Evolutionary conservation across 225 moss, liverwort and hornwort genomes (phyloP), one percentile per base, ranked within the genome.

Genomic region (Marchantia paleacea): DNA sequence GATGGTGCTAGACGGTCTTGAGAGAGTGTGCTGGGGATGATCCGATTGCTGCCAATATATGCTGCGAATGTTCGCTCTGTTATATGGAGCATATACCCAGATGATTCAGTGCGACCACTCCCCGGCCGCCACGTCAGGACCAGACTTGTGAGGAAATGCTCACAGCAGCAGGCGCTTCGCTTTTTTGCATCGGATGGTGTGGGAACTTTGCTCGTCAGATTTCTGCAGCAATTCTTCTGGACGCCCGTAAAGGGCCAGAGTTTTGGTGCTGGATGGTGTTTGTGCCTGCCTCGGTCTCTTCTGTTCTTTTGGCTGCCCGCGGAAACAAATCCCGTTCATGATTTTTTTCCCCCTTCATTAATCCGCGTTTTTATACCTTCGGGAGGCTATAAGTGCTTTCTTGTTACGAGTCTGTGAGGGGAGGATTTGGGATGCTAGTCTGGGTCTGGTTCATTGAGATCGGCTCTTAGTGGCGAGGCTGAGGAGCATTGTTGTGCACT

Each of bases 31-130:
- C 28, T 11, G 4, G 70, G 70, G 16, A 18, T 47, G 48, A 73
- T 73, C n/a, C 25, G 72, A 8, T 52, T 52, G 9, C 10, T n/a
- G 51, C 51, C 12, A 52, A 16, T 11, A 75, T 76, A 78, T 78
- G 26, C 78, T n/a, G 13, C 13, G 78, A 78, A 78, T 65, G 52
- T 78, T 78, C 78, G 20, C n/a, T 0, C 25, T 14, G 11, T 48
- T 4, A 57, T 7, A 15, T 18, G 20, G 6, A 67, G 78, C 78
- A 78, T 78, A 78, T 78, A 29, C 78, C 12, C 24, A 13, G 55
- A 31, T 24, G 12, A 31, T 58, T 3, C 75, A 53, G 8, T 57
- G 39, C 49, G 14, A 13, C 49, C 57, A 47, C n/a, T 19, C 58
- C 31, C 58, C 3, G n/a, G 22, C 57, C 12, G 16, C 75, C 57